A percentile compares a stretch with the other conserved stretches of the same genome.
phyloP scores from a whole-genome alignment of 73 alveolate species.

The Tetrahymena borealis region DNA sequence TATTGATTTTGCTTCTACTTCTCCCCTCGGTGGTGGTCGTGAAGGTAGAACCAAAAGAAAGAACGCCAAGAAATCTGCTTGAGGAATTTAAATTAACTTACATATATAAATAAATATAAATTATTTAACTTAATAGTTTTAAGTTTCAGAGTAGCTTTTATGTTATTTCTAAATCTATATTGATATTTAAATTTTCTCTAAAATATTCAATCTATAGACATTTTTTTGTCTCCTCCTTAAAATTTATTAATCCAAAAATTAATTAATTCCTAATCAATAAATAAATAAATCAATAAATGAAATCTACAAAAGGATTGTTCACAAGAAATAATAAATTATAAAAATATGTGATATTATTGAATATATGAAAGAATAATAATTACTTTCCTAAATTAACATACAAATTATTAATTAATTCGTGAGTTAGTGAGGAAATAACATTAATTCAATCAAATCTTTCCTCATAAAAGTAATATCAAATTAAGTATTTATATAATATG shows the following conservation, averaged over 20 bases:
- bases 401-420: too few species aligned
- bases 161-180: not conserved
- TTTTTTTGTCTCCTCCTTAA: not conserved
- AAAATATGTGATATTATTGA: too few species aligned
- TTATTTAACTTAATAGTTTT: not conserved
- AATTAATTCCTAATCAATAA: not conserved
- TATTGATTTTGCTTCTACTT: conserved; percentile 82
- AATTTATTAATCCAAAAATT: not conserved
- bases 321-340: too few species aligned
- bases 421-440: too few species aligned
- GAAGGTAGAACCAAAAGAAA: conserved; percentile 81
- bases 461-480: too few species aligned
- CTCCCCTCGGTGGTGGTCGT: conserved; percentile 74
- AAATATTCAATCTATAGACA: not conserved
- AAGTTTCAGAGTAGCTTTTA: not conserved
- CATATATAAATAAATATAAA: not conserved
- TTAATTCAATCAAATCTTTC: too few species aligned
- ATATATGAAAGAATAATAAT: too few species aligned
- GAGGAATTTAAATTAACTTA: not conserved
- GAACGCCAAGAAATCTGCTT: conserved; percentile 55
- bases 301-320: too few species aligned
- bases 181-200: not conserved
- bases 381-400: too few species aligned
- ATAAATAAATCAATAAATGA: too few species aligned
- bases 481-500: too few species aligned